Base-by-base conservation (phyloP, 345 rosid species). In the Raphanus sativus region DNA sequence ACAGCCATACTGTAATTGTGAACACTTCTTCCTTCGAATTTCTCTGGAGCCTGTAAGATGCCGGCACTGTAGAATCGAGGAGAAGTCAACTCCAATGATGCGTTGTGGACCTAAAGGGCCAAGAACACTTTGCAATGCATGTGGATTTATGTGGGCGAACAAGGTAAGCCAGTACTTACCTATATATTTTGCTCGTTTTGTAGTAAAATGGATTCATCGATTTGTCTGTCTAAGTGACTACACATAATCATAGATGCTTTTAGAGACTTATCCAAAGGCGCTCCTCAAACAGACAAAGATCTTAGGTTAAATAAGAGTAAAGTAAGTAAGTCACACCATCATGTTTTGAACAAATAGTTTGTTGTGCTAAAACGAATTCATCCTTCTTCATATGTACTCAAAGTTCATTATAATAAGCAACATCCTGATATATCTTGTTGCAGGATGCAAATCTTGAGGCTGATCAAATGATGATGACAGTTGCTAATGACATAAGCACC, bases 221-320 rank as follows among this genome's bases (percentile, higher is more conserved):
- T 59, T 65, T 4, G 45, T 8, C 8, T 8, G 21, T 67, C 72
- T 59, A 9, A 40, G 4, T 40, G 3, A 40, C 3, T 4, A 40
- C 48, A 40, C 48, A 21, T 40, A 10, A 10, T 15, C 74, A 21
- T 28, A 36, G 40, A 8, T 30, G n/a, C n/a, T 25, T 79, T 88
- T 17, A 77, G 87, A 77, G 89, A 82, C 84, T 87, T 88, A 67
- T 83, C 89, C 40, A 88, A 83, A 80, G 83, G 86, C 58, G 70
- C 85, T 70, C 77, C 88, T 65, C 88, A 76, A 59, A 65, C 79
- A 71, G 81, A 82, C 67, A 84, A 61, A 11, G 79, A 29, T 68
- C 75, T 81, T 60, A 48, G 81, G 32, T 33, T 83, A 32, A 81
- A 74, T 33, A 75, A 83, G 77, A 86, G 77, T 70, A 80, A 75